Conservation (phyloP, 495 filamentous ascomycete genomes). For the Corynascus novoguineensis region DNA sequence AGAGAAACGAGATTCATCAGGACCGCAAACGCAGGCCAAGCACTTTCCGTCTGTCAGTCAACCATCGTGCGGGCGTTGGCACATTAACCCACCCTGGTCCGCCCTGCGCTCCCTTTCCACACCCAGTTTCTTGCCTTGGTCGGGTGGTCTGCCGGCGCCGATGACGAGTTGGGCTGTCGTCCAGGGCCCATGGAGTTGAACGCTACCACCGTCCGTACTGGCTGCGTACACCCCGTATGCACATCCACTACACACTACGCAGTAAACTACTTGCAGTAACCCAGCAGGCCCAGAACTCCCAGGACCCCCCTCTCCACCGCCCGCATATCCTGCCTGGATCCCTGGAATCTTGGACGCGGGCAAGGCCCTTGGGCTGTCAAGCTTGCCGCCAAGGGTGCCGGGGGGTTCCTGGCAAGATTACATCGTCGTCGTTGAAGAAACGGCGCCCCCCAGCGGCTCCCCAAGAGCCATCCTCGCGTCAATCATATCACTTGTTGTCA, state of each 20-base stretch:
- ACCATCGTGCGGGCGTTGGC: slow-evolving; percentile 16
- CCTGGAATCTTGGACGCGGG: neutral
- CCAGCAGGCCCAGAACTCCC: slow-evolving; percentile 6
- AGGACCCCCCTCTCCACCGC: slow-evolving; percentile 6
- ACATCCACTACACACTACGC: too few species aligned
- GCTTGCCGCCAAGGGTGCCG: slow-evolving; percentile 1
- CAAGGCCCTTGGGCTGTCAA: slow-evolving; percentile 11
- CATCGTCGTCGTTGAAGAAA: slow-evolving; percentile 8
- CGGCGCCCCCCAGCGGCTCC: neutral
- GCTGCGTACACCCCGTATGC: too few species aligned
- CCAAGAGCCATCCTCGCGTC: slow-evolving; percentile 23
- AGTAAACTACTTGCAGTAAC: too few species aligned
- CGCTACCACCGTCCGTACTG: too few species aligned
- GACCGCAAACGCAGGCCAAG: slow-evolving; percentile 26
- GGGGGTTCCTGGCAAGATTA: slow-evolving; percentile 5
- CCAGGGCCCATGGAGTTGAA: slow-evolving; percentile 1
- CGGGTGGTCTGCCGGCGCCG: slow-evolving; percentile 3
- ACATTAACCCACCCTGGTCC: slow-evolving; percentile 12
- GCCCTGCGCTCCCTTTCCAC: slow-evolving; percentile 1
- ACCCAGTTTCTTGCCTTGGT: slow-evolving; percentile 4
- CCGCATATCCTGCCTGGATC: slow-evolving; percentile 11
- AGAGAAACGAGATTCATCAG: slow-evolving; percentile 22
- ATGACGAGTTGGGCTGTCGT: slow-evolving; percentile 7
- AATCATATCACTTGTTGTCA: slow-evolving; percentile 24
- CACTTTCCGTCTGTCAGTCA: slow-evolving; percentile 17